A percentile compares a stretch with the other conserved stretches of the same genome.
Evolutionary conservation across 192 early-diverging fungal genomes (phyloP).

Genomic region (Haplosporangium gracile): DNA sequence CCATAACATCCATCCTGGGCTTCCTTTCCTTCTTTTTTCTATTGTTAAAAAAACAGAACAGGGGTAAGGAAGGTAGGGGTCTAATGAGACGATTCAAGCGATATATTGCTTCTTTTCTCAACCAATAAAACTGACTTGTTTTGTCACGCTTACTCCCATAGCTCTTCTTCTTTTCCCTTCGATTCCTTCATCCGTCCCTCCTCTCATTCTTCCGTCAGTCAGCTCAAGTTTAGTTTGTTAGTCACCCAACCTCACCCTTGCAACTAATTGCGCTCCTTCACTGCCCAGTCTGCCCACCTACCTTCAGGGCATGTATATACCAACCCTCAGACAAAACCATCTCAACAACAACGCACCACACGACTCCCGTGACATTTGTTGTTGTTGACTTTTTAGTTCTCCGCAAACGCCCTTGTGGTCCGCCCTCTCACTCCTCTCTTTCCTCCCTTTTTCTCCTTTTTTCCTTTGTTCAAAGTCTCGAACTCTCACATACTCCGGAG

Average conservation of each 20-base stretch:
- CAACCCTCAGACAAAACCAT: neutral
- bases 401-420: conserved; percentile 9
- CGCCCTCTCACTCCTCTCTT: neutral
- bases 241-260: too few relatives aligned
- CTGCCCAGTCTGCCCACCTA: neutral
- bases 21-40: neutral
- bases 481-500: neutral
- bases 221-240: too few relatives aligned
- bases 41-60: neutral
- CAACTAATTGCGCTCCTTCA: neutral
- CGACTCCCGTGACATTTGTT: neutral
- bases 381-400: neutral
- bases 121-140: neutral
- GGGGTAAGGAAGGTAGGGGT: neutral
- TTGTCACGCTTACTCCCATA: neutral
- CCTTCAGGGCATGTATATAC: neutral
- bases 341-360: neutral
- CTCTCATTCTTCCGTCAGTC: neutral
- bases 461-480: neutral
- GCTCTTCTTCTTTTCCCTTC: neutral
- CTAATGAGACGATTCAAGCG: neutral
- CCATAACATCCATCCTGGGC: neutral
- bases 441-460: neutral
- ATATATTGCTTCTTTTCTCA: neutral
- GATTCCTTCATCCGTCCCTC: neutral